Evolutionary conservation across 441 rosid genomes (phyloP), one percentile per base, ranked within the genome.

Genomic region (Kokia cookei): DNA sequence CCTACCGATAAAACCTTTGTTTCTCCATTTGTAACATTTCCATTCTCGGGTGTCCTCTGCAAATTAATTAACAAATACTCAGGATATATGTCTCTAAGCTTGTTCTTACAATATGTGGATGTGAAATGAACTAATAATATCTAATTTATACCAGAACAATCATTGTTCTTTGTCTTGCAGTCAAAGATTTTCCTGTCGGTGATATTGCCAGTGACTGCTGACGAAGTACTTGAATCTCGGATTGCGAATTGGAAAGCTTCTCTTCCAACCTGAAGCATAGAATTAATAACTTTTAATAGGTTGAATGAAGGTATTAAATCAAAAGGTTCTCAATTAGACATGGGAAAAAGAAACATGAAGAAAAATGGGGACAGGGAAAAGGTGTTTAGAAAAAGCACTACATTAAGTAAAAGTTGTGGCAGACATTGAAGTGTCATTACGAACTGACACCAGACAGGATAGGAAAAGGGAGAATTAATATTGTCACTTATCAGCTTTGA

Each of bases 201-300:
- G 99, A 96, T 77, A 96, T 89, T 75, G 95, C 84, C 78, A 96
- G 85, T 69, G 99, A 96, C 82, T 96, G 99, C 85, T 96, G 98
- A 72, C 98, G 95, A 65, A 96, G 96, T 66, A 96, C 99, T 89
- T 96, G 99, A 85, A 85, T 94, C 86, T 96, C 99, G 15, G 99
- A 94, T 84, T 94, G 98, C 66, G 91, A 90, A 83, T 96, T 96
- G 71, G 98, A 87, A 79, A 96, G 97, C 73, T 91, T 94, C 80
- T 96, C 98, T 85, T 96, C 98, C 66, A 94, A 78, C 82, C 99
- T 96, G 86, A 75, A 78, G n/a, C 43, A 78, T 55, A 84, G 73
- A 74, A 57, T 22, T 54, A 82, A 75, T 55, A 73, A 71, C 17
- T 72, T 59, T 59, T 71, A 78, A 67, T 71, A 40, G 40, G 59